Evolutionary conservation across 352 stramenopile genomes (phyloP).

Genomic region (Phytophthora megakarya): DNA sequence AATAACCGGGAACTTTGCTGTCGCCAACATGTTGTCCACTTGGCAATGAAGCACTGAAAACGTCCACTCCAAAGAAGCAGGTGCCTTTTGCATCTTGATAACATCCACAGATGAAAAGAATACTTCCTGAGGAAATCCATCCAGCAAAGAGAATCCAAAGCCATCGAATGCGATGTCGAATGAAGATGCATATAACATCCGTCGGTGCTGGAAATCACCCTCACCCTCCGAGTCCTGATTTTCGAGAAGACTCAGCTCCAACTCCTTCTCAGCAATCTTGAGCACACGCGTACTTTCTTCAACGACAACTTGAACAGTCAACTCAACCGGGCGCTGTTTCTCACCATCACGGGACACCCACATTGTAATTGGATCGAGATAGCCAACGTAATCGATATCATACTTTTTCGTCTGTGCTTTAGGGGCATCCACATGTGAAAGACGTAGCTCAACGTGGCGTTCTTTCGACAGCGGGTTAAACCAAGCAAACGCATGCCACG

Average conservation of each 20-base stretch:
- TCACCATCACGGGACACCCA: slow-evolving; percentile 53
- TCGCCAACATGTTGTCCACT: slow-evolving; percentile 86
- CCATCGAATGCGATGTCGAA: slow-evolving; percentile 82
- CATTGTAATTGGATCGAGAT: slow-evolving; percentile 71
- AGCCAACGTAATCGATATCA: slow-evolving; percentile 84
- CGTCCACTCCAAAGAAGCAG: slow-evolving; percentile 74
- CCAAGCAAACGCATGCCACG: slow-evolving; percentile 85
- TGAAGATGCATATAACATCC: slow-evolving; percentile 81
- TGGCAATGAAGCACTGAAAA: slow-evolving; percentile 83
- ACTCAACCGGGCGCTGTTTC: slow-evolving; percentile 53
- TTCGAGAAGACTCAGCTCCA: slow-evolving; percentile 74
- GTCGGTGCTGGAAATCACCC: slow-evolving; percentile 75
- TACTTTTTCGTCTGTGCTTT: slow-evolving; percentile 74
- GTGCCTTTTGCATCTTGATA: slow-evolving; percentile 72
- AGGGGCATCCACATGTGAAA: slow-evolving; percentile 59
- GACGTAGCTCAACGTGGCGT: slow-evolving; percentile 70
- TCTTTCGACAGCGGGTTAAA: slow-evolving; percentile 86
- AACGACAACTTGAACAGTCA: slow-evolving; percentile 81
- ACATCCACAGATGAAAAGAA: slow-evolving; percentile 83
- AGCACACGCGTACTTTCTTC: slow-evolving; percentile 81
- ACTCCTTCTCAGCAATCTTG: slow-evolving; percentile 80
- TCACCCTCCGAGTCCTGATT: slow-evolving; percentile 68
- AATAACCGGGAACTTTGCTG: slow-evolving; percentile 83
- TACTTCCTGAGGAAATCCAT: slow-evolving; percentile 82
- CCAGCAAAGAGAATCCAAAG: slow-evolving; percentile 77